phyloP scores from a whole-genome alignment of 2,329 filamentous ascomycete species.

The Talaromyces sp. region DNA sequence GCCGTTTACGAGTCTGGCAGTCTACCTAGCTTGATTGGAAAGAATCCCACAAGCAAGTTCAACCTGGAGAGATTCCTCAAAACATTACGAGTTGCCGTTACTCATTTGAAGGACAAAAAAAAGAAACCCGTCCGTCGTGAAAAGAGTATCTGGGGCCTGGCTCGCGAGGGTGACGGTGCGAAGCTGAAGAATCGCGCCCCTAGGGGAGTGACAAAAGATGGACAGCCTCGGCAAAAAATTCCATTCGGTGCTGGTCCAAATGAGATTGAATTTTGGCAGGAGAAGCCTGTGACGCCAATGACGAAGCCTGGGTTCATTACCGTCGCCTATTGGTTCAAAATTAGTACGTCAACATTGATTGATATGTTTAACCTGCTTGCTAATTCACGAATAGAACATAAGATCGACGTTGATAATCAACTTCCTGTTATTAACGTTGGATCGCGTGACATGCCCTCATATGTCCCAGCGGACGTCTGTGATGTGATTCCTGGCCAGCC shows the following conservation, averaged over 20 bases:
- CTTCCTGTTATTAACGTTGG: conserved; percentile 66
- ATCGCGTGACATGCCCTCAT: conserved; percentile 54
- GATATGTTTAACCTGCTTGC: neutral
- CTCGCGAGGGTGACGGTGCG: conserved; percentile 40
- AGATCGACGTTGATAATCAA: conserved; percentile 35
- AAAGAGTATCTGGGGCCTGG: conserved; percentile 51
- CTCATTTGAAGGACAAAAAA: conserved; percentile 41
- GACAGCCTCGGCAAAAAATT: conserved; percentile 33
- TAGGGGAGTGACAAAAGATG: neutral
- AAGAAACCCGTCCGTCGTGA: conserved; percentile 43
- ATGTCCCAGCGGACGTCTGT: conserved; percentile 65
- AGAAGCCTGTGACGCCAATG: conserved; percentile 24
- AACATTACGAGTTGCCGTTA: conserved; percentile 41
- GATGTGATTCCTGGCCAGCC: conserved; percentile 62
- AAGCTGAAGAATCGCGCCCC: conserved; percentile 26
- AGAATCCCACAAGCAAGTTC: neutral
- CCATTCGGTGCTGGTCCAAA: conserved; percentile 49
- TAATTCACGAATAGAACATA: conserved; percentile 31
- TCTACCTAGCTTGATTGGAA: neutral
- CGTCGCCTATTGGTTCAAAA: conserved; percentile 3
- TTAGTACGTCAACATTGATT: neutral
- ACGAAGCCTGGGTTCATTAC: conserved; percentile 12
- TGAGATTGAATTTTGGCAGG: conserved; percentile 55
- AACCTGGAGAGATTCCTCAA: conserved; percentile 47
- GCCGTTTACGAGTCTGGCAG: conserved; percentile 55